Base-by-base conservation (phyloP, 306 rosid genomes). In the Oxytropis ochrocephala region DNA sequence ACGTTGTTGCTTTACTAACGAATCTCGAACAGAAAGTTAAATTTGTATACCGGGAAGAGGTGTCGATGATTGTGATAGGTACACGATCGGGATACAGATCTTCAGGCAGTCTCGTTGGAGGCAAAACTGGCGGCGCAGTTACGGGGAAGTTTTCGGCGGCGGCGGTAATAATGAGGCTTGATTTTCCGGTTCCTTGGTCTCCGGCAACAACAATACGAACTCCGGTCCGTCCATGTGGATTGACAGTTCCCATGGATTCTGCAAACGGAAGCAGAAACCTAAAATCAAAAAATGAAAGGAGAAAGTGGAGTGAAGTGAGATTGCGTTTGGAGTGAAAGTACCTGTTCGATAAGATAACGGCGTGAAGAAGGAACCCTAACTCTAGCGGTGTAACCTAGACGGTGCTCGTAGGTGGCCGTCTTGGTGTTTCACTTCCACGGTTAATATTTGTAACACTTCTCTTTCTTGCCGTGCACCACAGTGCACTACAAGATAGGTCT, bases 171-270 rank as follows among this genome's bases (percentile, higher is more conserved):
- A 95, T 87, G 79, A 95, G 83, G 83, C 95, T 91, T 3, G 99
- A 95, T 84, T 95, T 95, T 42, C 99, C 99, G 1, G 97, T 91
- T 11, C 86, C 84, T 1, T 73, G 81, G 82, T 95, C 97, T 59
- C 99, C 99, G 5, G 93, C 97, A 2, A 95, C 96, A 30, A 91
- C 99, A 19, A 94, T 94, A 11, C 96, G 92, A 64, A 94, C 97
- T 21, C 89, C 89, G 1, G 67, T 83, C 6, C 87, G 80, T 18
- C 74, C 85, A 30, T 79, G 83, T 1, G 85, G 84, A 65, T 83
- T 86, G 27, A 56, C 76, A 18, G 82, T 71, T 76, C 86, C 89
- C 99, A 95, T 95, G 33, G 70, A 17, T 13, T 11, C 72, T 24
- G 14, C 5, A 46, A 59, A 7, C 7, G 21, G 17, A 10, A 56